A percentile compares a stretch with the other conserved stretches of the same genome.
Evolutionary conservation across 768 basidiomycete species (phyloP).

Genomic region (Lentinula sp.): DNA sequence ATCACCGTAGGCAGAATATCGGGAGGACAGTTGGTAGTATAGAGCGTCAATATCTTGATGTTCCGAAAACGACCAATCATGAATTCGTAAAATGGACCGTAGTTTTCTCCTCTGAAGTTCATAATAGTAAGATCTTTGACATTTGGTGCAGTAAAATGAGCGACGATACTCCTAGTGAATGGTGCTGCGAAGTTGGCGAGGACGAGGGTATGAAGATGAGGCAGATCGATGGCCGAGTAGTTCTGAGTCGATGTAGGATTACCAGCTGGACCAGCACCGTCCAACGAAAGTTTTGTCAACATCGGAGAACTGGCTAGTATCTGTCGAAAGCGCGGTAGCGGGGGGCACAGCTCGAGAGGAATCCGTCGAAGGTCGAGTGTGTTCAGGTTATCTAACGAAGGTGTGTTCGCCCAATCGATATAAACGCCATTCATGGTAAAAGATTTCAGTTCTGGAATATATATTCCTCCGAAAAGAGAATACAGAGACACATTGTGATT

Average conservation of each 20-base stretch:
- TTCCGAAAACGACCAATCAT: slow-evolving; percentile 46
- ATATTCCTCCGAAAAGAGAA: slow-evolving; percentile 46
- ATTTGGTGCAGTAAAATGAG: slow-evolving; percentile 50
- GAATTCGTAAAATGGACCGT: slow-evolving; percentile 37
- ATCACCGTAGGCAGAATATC: slow-evolving; percentile 27
- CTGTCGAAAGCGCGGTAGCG: slow-evolving; percentile 42
- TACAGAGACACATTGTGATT: slow-evolving; percentile 25
- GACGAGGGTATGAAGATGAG: slow-evolving; percentile 43
- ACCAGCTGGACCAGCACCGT: slow-evolving; percentile 54
- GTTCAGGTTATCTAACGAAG: slow-evolving; percentile 43
- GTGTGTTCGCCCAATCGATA: slow-evolving; percentile 50
- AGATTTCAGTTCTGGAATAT: slow-evolving; percentile 38
- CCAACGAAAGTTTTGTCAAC: slow-evolving; percentile 50
- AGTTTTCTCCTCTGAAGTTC: slow-evolving; percentile 46
- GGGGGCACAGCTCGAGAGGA: slow-evolving; percentile 45
- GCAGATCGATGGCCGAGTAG: slow-evolving; percentile 38
- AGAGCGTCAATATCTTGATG: slow-evolving; percentile 49
- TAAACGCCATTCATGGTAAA: slow-evolving; percentile 55
- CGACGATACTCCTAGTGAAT: slow-evolving; percentile 42
- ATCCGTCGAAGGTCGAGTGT: slow-evolving; percentile 62
- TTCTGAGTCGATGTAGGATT: slow-evolving; percentile 13
- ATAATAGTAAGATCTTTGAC: slow-evolving; percentile 54
- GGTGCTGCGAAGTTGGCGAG: slow-evolving; percentile 48
- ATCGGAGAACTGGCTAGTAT: slow-evolving; percentile 44
- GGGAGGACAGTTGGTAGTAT: slow-evolving; percentile 28